A percentile compares a stretch with the other conserved stretches of the same genome.
Conservation (phyloP, 768 basidiomycete genomes). For the Boletales sp. region DNA sequence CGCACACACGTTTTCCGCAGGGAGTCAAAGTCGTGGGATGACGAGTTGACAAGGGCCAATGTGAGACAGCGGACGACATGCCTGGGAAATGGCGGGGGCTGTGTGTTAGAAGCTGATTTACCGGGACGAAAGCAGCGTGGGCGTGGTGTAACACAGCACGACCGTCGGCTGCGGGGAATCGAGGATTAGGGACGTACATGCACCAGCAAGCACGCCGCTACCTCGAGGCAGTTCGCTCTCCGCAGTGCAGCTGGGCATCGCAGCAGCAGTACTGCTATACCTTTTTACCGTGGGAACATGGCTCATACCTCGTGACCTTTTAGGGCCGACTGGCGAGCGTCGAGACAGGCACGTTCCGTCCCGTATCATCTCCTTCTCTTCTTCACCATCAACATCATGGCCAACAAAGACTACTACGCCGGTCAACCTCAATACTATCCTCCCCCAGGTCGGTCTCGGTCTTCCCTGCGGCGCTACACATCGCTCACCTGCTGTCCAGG, state of each 20-base stretch:
- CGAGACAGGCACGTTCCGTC: slow-evolving; percentile 9
- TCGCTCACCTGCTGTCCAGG: slow-evolving; percentile 41
- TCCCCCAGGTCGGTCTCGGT: slow-evolving; percentile 42
- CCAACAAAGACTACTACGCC: slow-evolving; percentile 72
- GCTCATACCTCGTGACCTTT: slow-evolving; percentile 16
- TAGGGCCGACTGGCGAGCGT: slow-evolving; percentile 13
- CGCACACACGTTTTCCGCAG: slow-evolving; percentile 11
- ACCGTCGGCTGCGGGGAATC: background rate
- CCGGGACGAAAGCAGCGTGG: background rate
- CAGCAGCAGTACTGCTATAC: background rate
- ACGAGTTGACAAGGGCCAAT: background rate
- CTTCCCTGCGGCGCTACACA: background rate
- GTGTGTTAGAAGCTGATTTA: background rate
- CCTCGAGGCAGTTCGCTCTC: slow-evolving; percentile 16
- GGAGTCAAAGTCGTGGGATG: background rate
- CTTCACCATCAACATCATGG: slow-evolving; percentile 42
- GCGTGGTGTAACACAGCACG: slow-evolving; percentile 11
- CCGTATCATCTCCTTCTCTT: slow-evolving; percentile 10
- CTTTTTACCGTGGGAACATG: slow-evolving; percentile 20
- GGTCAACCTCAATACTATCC: slow-evolving; percentile 54
- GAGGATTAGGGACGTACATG: too few relatives aligned
- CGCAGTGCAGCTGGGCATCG: background rate
- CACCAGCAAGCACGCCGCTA: slow-evolving; percentile 9
- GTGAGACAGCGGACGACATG: background rate
- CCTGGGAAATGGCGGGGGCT: slow-evolving; percentile 15